Conservation (phyloP, 2,329 filamentous ascomycete genomes). For the Pseudovirgaria hyperparasitica region DNA sequence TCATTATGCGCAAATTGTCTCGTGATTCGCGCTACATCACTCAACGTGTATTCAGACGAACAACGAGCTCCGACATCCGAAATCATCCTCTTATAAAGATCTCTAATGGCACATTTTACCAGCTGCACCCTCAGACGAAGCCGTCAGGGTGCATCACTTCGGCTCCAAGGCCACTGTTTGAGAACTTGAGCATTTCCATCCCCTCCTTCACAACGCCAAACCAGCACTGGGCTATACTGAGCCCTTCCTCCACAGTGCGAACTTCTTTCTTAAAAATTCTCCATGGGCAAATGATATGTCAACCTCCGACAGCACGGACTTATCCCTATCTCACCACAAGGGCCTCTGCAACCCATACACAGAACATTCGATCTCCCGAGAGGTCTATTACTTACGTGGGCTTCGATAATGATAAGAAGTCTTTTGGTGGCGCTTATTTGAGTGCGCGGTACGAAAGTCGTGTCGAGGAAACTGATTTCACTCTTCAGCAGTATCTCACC, state of each 20-base stretch:
- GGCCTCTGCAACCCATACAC: constrained; percentile 39
- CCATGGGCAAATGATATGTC: constrained; percentile 59
- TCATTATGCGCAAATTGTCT: too few relatives aligned
- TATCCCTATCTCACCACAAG: constrained; percentile 66
- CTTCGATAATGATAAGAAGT: constrained; percentile 61
- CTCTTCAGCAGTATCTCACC: constrained; percentile 64
- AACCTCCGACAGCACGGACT: constrained; percentile 61
- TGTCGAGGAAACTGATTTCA: constrained; percentile 78
- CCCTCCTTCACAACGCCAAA: constrained; percentile 38
- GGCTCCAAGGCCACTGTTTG: constrained; percentile 58
- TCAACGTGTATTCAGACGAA: constrained; percentile 47
- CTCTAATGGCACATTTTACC: constrained; percentile 68
- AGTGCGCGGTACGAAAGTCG: constrained; percentile 83
- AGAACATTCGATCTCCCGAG: constrained; percentile 43
- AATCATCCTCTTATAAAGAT: constrained; percentile 22
- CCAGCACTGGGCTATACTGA: constrained; percentile 74
- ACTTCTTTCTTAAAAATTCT: constrained; percentile 74
- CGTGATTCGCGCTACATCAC: constrained; percentile 1
- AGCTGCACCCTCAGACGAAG: constrained; percentile 46
- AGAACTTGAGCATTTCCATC: constrained; percentile 56
- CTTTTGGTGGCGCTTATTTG: constrained; percentile 57
- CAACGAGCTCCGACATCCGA: too few relatives aligned
- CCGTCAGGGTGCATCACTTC: constrained; percentile 26
- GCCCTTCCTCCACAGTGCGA: constrained; percentile 64
- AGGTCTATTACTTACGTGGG: constrained; percentile 80